A percentile compares a stretch with the other conserved stretches of the same genome.
Evolutionary conservation across 1,284 basidiomycete genomes (phyloP).

Genomic region (Apiotrichum veenhuisii): DNA sequence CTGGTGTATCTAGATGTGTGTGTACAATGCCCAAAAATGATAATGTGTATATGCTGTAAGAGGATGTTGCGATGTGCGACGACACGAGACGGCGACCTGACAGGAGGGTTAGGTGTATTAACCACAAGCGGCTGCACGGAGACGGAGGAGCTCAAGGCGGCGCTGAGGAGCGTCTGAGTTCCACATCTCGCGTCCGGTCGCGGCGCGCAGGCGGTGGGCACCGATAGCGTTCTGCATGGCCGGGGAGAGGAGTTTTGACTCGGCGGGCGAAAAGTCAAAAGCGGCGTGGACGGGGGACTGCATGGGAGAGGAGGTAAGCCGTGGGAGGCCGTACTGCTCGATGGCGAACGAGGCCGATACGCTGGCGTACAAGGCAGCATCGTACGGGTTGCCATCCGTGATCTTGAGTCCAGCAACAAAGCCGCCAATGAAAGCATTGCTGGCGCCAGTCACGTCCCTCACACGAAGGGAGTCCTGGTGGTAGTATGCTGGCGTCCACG

Average conservation of each 20-base stretch:
- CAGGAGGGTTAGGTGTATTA: background rate
- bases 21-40: background rate
- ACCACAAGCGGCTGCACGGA: background rate
- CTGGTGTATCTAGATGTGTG: background rate
- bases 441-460: conserved; percentile 43
- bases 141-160: conserved; percentile 16
- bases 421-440: conserved; percentile 45
- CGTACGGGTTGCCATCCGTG: conserved; percentile 32
- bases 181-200: conserved; percentile 25
- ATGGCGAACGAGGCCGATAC: conserved; percentile 44
- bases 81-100: background rate
- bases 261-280: background rate
- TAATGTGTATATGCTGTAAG: background rate
- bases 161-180: conserved; percentile 33
- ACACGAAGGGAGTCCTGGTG: conserved; percentile 19
- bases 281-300: background rate
- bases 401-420: conserved; percentile 36
- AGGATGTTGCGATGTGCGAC: background rate
- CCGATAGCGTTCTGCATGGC: background rate
- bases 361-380: conserved; percentile 37
- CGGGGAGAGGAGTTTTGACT: no score
- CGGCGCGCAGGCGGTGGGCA: background rate
- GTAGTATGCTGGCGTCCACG: conserved; percentile 42
- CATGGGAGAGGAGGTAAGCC: conserved; percentile 2
- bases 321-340: conserved; percentile 41